These are phyloP conservation scores for Pestalotiopsis sp. DNA, from an alignment of 2,329 filamentous ascomycete species.

Conservation along the genomic window DNA sequence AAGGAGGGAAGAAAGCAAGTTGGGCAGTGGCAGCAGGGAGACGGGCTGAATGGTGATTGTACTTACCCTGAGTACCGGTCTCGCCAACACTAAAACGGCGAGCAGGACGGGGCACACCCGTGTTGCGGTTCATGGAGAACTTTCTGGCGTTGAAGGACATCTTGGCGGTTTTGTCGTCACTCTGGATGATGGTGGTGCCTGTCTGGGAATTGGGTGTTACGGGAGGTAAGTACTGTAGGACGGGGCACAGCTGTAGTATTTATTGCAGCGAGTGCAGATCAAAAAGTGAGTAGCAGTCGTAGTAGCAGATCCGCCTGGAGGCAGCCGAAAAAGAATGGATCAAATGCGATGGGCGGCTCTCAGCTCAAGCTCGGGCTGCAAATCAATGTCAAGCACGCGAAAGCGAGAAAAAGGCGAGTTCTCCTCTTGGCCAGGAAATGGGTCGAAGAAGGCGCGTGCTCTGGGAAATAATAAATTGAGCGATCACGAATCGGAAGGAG, in stretches of 20 bases:
- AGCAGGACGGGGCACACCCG: constrained; percentile 58
- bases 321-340: not conserved
- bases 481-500: not conserved
- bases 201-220: not conserved
- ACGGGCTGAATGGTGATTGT: not conserved
- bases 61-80: constrained; percentile 55
- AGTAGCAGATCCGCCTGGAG: not conserved
- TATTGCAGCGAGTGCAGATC: not conserved
- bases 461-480: not conserved
- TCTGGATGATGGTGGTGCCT: not conserved
- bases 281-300: not conserved
- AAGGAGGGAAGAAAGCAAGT: not conserved
- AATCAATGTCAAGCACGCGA: not conserved
- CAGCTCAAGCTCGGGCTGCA: not conserved
- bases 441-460: not conserved
- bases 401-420: not conserved
- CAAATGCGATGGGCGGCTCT: not conserved
- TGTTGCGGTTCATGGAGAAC: constrained; percentile 69
- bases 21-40: not conserved
- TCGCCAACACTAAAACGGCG: constrained; percentile 63
- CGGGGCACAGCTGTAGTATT: not conserved
- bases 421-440: constrained; percentile 6
- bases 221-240: not conserved
- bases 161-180: constrained; percentile 25
- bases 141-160: constrained; percentile 59